These are phyloP conservation scores for Prunus mira DNA, from an alignment of 306 rosid species.

Conservation along the genomic window DNA sequence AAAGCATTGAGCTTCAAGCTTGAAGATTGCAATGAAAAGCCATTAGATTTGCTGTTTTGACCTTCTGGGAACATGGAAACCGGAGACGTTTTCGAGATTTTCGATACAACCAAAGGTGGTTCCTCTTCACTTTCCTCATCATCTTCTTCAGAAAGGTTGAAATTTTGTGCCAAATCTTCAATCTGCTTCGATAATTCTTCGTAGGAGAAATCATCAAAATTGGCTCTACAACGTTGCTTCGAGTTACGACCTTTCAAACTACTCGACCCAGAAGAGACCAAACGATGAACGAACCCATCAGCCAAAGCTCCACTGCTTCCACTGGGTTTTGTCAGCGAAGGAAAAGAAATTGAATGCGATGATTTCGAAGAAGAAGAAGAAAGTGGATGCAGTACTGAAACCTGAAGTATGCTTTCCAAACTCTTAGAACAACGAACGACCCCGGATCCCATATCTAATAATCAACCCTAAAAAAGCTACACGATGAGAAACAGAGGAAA, in stretches of 20 bases:
- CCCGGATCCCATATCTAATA: slow-evolving; percentile 40
- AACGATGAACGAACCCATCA: slow-evolving; percentile 16
- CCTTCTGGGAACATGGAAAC: background rate
- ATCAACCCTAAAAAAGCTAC: slow-evolving; percentile 12
- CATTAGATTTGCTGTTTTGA: background rate
- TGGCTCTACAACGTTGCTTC: slow-evolving; percentile 26
- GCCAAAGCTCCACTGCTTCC: slow-evolving; percentile 21
- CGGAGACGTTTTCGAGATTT: slow-evolving; percentile 12
- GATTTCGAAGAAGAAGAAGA: background rate
- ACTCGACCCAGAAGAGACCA: slow-evolving; percentile 11
- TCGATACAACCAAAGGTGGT: slow-evolving; percentile 18
- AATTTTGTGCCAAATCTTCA: slow-evolving; percentile 13
- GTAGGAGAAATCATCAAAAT: slow-evolving; percentile 32
- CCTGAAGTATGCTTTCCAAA: slow-evolving; percentile 20
- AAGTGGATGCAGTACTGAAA: slow-evolving; percentile 24
- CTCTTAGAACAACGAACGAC: slow-evolving; percentile 27
- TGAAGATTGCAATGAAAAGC: slow-evolving; percentile 12
- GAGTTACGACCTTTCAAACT: slow-evolving; percentile 19
- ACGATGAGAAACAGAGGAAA: background rate
- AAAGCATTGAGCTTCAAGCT: slow-evolving; percentile 29
- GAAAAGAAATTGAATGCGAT: slow-evolving; percentile 22
- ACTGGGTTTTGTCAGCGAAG: slow-evolving; percentile 16
- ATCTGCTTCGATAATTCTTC: slow-evolving; percentile 29
- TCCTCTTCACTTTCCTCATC: slow-evolving; percentile 14
- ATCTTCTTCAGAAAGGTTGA: background rate